phyloP scores from a whole-genome alignment of 306 rosid species.

The barrel medic (Medicago truncatula) region MtrunA17r5.0-ANR NC_053045.1:62722501-62723000 shows the following conservation, averaged over 20 bases:
- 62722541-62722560: neutral
- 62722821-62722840: slow-evolving; percentile 70
- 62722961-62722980: slow-evolving; percentile 6
- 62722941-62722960: slow-evolving; percentile 1
- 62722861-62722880: slow-evolving; percentile 44
- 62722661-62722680: slow-evolving; percentile 30
- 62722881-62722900: slow-evolving; percentile 18
- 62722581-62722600: neutral
- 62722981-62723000: slow-evolving; percentile 44
- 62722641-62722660: slow-evolving; percentile 27
- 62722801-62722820: slow-evolving; percentile 76
- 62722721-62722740: slow-evolving; percentile 76
- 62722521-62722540: neutral
- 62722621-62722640: slow-evolving; percentile 11
- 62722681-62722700: slow-evolving; percentile 24
- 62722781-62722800: slow-evolving; percentile 61
- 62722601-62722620: neutral
- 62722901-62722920: slow-evolving; percentile 5
- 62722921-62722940: neutral
- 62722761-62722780: slow-evolving; percentile 71
- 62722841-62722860: slow-evolving; percentile 82
- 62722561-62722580: neutral
- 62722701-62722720: slow-evolving; percentile 64
- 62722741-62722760: slow-evolving; percentile 66
- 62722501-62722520: neutral